These are phyloP conservation scores for Mycena polygramma DNA, from an alignment of 768 basidiomycete species.

Conservation along the genomic window DNA sequence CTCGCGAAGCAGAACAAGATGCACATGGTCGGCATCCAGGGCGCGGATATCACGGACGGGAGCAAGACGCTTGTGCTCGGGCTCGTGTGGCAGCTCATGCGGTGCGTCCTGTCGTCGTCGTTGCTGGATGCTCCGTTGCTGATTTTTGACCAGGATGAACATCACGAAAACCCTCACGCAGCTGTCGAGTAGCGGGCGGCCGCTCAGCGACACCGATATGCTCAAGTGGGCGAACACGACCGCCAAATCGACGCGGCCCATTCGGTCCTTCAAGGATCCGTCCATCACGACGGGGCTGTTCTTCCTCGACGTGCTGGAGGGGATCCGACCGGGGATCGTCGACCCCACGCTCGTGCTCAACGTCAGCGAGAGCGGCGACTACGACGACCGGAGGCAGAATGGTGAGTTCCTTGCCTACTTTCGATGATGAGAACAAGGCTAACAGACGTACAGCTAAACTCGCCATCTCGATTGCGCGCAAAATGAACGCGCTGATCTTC, in stretches of 20 bases:
- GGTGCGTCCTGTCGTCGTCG: constrained; percentile 58
- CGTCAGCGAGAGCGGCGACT: constrained; percentile 72
- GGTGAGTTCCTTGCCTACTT: constrained; percentile 64
- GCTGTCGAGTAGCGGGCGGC: constrained; percentile 82
- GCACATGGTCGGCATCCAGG: constrained; percentile 98
- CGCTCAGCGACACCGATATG: constrained; percentile 93
- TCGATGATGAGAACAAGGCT: not conserved
- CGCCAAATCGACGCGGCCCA: constrained; percentile 77
- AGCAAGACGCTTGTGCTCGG: constrained; percentile 93
- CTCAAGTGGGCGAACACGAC: constrained; percentile 96
- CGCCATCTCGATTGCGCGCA: constrained; percentile 98
- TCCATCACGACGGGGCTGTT: constrained; percentile 89
- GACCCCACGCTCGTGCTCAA: constrained; percentile 84
- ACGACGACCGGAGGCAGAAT: constrained; percentile 93
- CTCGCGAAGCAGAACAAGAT: constrained; percentile 93
- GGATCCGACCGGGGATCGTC: constrained; percentile 93
- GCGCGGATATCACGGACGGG: constrained; percentile 97
- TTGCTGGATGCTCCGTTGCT: not conserved
- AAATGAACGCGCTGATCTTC: constrained; percentile 97
- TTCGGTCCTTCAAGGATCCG: constrained; percentile 96
- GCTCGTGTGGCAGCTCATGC: constrained; percentile 98
- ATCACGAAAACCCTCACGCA: constrained; percentile 91
- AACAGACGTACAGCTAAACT: constrained; percentile 77
- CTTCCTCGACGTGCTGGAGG: constrained; percentile 93
- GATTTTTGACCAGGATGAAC: constrained; percentile 67